Evolutionary conservation across 768 basidiomycete species (phyloP).

Genomic region (Aureoboletus auriporus): DNA sequence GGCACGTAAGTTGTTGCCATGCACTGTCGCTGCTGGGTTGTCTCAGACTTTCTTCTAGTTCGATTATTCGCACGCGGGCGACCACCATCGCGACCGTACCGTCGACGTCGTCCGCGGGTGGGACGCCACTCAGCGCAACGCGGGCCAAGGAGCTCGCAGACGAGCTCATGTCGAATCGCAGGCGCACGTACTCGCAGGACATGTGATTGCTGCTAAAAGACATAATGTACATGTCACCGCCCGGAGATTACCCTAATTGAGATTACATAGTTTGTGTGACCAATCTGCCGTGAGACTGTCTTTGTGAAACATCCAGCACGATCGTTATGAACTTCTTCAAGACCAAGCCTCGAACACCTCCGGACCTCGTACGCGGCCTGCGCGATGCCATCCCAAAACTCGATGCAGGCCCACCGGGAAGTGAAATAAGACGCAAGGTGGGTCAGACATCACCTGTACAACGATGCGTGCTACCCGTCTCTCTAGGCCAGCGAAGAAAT

Average conservation of each 20-base stretch:
- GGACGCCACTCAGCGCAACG: conserved; percentile 46
- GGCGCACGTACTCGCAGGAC: neutral
- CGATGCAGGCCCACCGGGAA: conserved; percentile 68
- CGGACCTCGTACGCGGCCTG: conserved; percentile 80
- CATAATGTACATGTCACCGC: no score
- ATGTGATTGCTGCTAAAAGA: neutral
- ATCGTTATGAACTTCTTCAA: conserved; percentile 92
- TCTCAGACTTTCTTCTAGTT: conserved; percentile 14
- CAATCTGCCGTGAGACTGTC: no score
- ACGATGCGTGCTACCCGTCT: conserved; percentile 2
- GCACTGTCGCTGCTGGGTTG: no score
- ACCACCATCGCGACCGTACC: conserved; percentile 23
- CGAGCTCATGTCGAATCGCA: conserved; percentile 6
- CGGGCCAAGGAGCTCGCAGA: conserved; percentile 69
- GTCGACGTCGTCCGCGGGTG: conserved; percentile 11
- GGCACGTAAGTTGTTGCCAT: conserved; percentile 42
- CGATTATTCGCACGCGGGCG: conserved; percentile 34
- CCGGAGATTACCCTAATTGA: no score
- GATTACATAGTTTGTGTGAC: no score
- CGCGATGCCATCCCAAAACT: conserved; percentile 76
- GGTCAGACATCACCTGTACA: conserved; percentile 15
- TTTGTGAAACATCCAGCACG: no score
- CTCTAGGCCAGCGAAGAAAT: conserved; percentile 83
- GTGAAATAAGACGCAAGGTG: conserved; percentile 80
- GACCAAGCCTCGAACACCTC: conserved; percentile 81